Evolutionary conservation across 2,329 filamentous ascomycete species (phyloP).

Genomic region (Xylaria hypoxylon): DNA sequence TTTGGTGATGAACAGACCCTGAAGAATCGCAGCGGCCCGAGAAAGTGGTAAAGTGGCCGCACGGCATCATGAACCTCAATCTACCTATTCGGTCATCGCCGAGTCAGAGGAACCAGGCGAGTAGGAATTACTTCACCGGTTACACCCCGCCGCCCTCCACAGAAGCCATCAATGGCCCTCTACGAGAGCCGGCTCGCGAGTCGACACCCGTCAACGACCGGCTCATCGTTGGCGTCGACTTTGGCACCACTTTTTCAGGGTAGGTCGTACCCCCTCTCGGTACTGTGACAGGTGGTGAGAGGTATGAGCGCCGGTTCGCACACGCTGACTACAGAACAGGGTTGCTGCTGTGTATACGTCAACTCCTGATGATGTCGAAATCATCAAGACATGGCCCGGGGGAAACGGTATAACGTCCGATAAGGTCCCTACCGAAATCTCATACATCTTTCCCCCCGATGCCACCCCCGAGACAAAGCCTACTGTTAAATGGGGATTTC

Average conservation of each 20-base stretch:
- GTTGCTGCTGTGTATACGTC: slow-evolving; percentile 80
- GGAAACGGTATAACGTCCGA: slow-evolving; percentile 89
- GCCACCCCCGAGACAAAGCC: slow-evolving; percentile 57
- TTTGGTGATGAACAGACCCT: slow-evolving; percentile 34
- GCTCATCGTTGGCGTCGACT: slow-evolving; percentile 82
- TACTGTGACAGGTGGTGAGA: not conserved
- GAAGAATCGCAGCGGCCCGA: slow-evolving; percentile 28
- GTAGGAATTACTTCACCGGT: slow-evolving; percentile 67
- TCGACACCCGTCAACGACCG: slow-evolving; percentile 67
- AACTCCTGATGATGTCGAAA: slow-evolving; percentile 82
- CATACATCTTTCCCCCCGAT: slow-evolving; percentile 63
- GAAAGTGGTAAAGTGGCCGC: slow-evolving; percentile 18
- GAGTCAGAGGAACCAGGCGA: slow-evolving; percentile 65
- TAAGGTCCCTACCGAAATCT: slow-evolving; percentile 85
- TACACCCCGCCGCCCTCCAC: slow-evolving; percentile 67
- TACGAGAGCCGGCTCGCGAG: slow-evolving; percentile 67
- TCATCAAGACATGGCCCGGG: slow-evolving; percentile 87
- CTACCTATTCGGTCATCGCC: slow-evolving; percentile 63
- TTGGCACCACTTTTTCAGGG: slow-evolving; percentile 87
- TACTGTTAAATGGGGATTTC: slow-evolving; percentile 81
- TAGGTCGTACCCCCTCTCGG: slow-evolving; percentile 56
- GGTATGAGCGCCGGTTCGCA: not conserved
- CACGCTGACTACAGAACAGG: slow-evolving; percentile 52
- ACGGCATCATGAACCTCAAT: slow-evolving; percentile 60
- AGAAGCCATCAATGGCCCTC: slow-evolving; percentile 72